These are phyloP conservation scores for Artemisia princeps DNA, from an alignment of 140 eudicot genomes.

Conservation along the genomic window DNA sequence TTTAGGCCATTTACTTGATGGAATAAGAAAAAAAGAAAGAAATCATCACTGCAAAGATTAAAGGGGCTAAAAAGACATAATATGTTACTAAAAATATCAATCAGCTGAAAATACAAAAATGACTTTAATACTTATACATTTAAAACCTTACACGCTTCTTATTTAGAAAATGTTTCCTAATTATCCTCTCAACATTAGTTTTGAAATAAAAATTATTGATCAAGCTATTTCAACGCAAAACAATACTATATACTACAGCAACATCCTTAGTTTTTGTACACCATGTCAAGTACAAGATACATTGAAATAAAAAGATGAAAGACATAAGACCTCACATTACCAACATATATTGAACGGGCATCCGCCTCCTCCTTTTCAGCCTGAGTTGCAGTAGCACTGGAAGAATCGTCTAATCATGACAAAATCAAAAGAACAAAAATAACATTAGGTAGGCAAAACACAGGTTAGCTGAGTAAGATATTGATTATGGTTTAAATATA, in stretches of 20 bases:
- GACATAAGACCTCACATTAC: slow-evolving; percentile 65
- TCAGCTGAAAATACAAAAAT: neutral
- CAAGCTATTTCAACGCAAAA: slow-evolving; percentile 15
- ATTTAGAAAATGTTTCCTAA: neutral
- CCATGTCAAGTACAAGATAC: slow-evolving; percentile 6
- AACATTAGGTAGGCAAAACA: slow-evolving; percentile 12
- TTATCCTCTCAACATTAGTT: slow-evolving; percentile 10
- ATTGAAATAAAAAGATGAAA: slow-evolving; percentile 17
- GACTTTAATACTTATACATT: neutral
- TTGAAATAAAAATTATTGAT: slow-evolving; percentile 3
- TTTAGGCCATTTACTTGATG: neutral
- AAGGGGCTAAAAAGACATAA: too few species aligned
- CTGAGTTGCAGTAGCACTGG: slow-evolving; percentile 52
- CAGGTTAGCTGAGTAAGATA: slow-evolving; percentile 12
- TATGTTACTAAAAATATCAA: too few species aligned
- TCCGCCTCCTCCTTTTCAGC: slow-evolving; percentile 94
- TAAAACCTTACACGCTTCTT: neutral
- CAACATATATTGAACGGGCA: slow-evolving; percentile 84
- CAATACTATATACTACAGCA: neutral
- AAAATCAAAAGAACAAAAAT: slow-evolving; percentile 18
- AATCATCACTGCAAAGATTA: too few species aligned
- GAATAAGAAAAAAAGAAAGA: neutral
- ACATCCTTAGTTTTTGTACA: neutral
- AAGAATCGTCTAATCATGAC: slow-evolving; percentile 46
- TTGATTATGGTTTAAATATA: neutral